Evolutionary conservation across 2,329 filamentous ascomycete genomes (phyloP), one percentile per base, ranked within the genome.

Genomic region (Colletotrichum chlorophyti): DNA sequence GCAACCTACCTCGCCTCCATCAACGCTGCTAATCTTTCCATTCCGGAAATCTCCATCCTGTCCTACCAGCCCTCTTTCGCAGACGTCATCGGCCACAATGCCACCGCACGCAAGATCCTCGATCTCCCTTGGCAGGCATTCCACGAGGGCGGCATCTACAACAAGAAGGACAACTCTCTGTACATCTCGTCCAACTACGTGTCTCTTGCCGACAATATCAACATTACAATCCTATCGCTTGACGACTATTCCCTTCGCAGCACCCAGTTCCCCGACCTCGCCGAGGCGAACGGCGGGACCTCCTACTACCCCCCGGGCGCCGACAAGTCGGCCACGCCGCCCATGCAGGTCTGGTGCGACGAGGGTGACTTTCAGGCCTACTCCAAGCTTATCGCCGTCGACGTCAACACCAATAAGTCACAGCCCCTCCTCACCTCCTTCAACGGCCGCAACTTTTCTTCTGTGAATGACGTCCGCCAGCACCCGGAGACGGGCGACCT

Each of bases 381-480:
- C 34, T 62, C 59, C 14, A 41, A 62, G 59, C 59, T 62, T 12
- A 15, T 62, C 23, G 59, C 59, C 21, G 57, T 60, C n/a, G 57
- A 60, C 51, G 21, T 31, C 57, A 50, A 45, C 57, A 34, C 57
- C 10, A 60, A 75, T 27, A 50, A 55, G 5, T 68, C 45, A 11
- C n/a, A 54, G 49, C 37, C 59, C 14, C 47, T 61, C 15, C 29
- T 61, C 47, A 19, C 37, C 26, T 19, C 54, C 49, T 59, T 40
- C 48, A 41, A 61, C 38, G 59, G 59, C 15, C 48, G 55, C 35
- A 59, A 59, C 43, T 83, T 83, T 65, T 82, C 81, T 64, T 79
- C 76, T 3, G 69, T 78, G 40, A 81, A 81, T 58, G 80, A 82
- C 52, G 76, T 82, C 4, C 74, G 79, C 6, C 68, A 78, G 12